Conservation (phyloP, 768 basidiomycete genomes). For the Hysterangium stoloniferum region DNA sequence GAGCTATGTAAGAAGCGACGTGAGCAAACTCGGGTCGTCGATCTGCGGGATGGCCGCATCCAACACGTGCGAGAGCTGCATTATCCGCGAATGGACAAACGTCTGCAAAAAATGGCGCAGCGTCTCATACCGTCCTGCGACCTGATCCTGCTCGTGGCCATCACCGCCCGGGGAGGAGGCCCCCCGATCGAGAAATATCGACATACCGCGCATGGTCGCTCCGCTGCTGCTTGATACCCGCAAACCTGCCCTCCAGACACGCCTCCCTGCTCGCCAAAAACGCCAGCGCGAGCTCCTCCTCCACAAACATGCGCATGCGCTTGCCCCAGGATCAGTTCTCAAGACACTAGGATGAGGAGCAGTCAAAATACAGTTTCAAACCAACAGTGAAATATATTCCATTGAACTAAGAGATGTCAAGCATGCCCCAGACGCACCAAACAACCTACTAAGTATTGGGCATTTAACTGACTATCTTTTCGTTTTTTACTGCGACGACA, state of each 20-base stretch:
- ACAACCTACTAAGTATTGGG: no score
- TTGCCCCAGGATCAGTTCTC: no score
- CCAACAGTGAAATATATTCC: no score
- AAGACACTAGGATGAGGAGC: no score
- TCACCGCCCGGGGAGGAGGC: slow-evolving; percentile 78
- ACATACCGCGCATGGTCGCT: slow-evolving; percentile 70
- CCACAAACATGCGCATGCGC: slow-evolving; percentile 68
- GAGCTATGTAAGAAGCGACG: slow-evolving; percentile 85
- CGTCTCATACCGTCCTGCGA: slow-evolving; percentile 6
- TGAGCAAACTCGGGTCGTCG: slow-evolving; percentile 52
- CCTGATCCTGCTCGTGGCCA: slow-evolving; percentile 26
- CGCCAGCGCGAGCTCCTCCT: slow-evolving; percentile 73
- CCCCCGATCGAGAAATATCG: slow-evolving; percentile 85
- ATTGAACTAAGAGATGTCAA: no score
- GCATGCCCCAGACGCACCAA: no score
- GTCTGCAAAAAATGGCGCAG: slow-evolving; percentile 11
- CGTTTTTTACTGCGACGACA: no score
- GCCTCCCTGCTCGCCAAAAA: slow-evolving; percentile 71
- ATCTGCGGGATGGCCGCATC: slow-evolving; percentile 52
- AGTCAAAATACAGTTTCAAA: no score
- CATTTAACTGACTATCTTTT: no score
- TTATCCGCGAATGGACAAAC: slow-evolving; percentile 2
- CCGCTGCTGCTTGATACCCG: slow-evolving; percentile 36
- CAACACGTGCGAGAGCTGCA: slow-evolving; percentile 55
- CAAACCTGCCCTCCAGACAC: slow-evolving; percentile 52